A percentile compares a stretch with the other conserved stretches of the same genome.
Evolutionary conservation across 441 rosid genomes (phyloP).

Genomic region (Kokia cookei): DNA sequence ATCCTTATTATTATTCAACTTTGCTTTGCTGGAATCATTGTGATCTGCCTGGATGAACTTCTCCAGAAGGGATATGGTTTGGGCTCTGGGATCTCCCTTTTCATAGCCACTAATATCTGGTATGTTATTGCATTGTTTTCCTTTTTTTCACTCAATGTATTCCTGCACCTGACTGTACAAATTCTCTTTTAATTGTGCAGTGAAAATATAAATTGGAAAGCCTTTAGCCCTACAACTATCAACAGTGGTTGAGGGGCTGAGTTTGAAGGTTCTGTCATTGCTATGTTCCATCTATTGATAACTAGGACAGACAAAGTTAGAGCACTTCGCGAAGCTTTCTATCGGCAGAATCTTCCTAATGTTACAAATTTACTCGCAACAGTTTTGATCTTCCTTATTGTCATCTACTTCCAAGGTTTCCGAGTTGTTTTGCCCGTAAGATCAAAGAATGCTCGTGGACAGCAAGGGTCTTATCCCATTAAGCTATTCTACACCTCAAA

Average conservation of each 20-base stretch:
- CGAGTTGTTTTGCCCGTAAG: constrained; percentile 39
- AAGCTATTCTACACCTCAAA: constrained; percentile 76
- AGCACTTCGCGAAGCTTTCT: constrained; percentile 87
- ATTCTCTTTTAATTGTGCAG: constrained; percentile 24
- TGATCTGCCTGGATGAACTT: constrained; percentile 70
- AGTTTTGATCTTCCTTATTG: constrained; percentile 30
- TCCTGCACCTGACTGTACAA: neutral
- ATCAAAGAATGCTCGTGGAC: constrained; percentile 63
- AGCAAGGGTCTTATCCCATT: constrained; percentile 93
- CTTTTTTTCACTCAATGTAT: neutral
- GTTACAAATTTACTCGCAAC: constrained; percentile 63
- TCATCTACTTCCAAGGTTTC: constrained; percentile 80
- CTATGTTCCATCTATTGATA: constrained; percentile 81
- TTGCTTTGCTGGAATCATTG: constrained; percentile 58
- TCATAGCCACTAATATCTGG: constrained; percentile 77
- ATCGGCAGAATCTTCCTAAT: constrained; percentile 94
- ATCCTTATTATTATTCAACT: constrained; percentile 41
- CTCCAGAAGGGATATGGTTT: constrained; percentile 74
- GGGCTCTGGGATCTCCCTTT: constrained; percentile 72
- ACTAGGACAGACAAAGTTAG: constrained; percentile 82
- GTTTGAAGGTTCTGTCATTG: constrained; percentile 99
- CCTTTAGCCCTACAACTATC: constrained; percentile 95
- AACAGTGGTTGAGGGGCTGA: constrained; percentile 97
- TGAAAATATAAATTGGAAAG: constrained; percentile 90
- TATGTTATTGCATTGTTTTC: neutral